A percentile compares a stretch with the other conserved stretches of the same genome.
Conservation (phyloP, 441 rosid species). For the Populus hybrid region DNA sequence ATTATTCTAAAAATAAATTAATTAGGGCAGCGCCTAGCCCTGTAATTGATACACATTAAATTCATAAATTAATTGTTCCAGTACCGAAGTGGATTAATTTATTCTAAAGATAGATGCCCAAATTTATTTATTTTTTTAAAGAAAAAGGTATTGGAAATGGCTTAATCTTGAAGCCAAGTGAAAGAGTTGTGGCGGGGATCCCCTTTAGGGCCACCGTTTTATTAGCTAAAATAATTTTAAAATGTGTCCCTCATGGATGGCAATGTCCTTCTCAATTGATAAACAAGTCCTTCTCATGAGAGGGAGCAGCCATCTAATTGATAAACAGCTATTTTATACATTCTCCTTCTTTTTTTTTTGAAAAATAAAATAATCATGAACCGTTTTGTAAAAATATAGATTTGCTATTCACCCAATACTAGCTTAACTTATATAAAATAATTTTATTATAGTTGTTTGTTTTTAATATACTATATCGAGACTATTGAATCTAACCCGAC, state of each 20-base stretch:
- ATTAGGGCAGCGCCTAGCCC: background rate
- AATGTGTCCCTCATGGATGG: background rate
- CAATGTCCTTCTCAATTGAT: background rate
- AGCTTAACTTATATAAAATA: too few relatives aligned
- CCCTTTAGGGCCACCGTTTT: background rate
- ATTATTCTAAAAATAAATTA: background rate
- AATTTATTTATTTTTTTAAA: background rate
- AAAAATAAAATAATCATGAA: too few relatives aligned
- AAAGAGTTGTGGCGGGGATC: background rate
- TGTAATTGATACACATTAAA: background rate
- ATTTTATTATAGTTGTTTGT: too few relatives aligned
- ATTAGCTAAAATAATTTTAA: background rate
- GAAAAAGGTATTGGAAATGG: background rate
- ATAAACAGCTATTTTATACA: too few relatives aligned
- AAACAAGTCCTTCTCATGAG: background rate
- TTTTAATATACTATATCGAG: accelerated
- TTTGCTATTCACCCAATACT: too few relatives aligned
- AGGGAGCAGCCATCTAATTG: background rate
- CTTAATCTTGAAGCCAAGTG: conserved; percentile 20
- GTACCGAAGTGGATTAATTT: background rate
- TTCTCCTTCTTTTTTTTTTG: too few relatives aligned
- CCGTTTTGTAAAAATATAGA: too few relatives aligned
- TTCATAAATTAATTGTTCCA: background rate
- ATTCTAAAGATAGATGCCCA: background rate
- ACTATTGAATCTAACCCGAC: accelerated